These are phyloP conservation scores for Cystofilobasidium bisporidii DNA, from an alignment of 768 basidiomycete genomes.

Conservation along the genomic window DNA sequence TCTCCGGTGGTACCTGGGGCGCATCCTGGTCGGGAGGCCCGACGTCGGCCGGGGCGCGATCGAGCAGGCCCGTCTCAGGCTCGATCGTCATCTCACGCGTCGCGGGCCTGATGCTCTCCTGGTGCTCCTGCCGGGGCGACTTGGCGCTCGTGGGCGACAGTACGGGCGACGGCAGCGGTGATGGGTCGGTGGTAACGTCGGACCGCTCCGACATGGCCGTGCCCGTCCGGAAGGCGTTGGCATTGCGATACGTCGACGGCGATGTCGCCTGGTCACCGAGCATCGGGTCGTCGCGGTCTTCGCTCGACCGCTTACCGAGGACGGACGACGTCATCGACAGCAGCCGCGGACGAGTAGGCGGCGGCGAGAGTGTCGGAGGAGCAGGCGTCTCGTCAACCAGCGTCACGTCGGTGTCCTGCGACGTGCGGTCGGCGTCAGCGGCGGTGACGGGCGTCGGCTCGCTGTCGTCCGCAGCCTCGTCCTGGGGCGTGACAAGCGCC, in stretches of 20 bases:
- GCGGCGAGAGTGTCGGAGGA: not conserved
- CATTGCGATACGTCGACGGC: conserved; percentile 3
- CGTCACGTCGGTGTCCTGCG: conserved; percentile 10
- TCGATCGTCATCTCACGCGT: conserved; percentile 22
- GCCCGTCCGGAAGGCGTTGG: conserved; percentile 5
- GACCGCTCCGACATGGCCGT: conserved; percentile 17
- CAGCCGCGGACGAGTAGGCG: not conserved
- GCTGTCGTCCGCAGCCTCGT: conserved; percentile 20
- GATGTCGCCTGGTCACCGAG: conserved; percentile 14
- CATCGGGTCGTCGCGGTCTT: conserved; percentile 26
- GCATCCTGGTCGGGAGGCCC: not conserved
- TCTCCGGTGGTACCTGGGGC: not conserved
- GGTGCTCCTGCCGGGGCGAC: conserved; percentile 15
- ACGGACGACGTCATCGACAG: conserved; percentile 12
- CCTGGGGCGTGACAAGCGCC: conserved; percentile 73
- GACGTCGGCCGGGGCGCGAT: not conserved
- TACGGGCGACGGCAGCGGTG: conserved; percentile 3
- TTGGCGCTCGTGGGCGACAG: conserved; percentile 10
- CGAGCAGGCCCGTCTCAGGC: conserved; percentile 3
- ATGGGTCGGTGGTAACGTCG: conserved; percentile 13
- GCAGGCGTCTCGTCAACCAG: conserved; percentile 17
- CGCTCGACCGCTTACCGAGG: conserved; percentile 26
- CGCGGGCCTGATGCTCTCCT: conserved; percentile 9
- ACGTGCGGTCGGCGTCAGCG: not conserved
- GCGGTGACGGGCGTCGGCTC: not conserved